Evolutionary conservation across 768 basidiomycete genomes (phyloP), one percentile per base, ranked within the genome.

Genomic region (Chalciporus sphaerocephalus): DNA sequence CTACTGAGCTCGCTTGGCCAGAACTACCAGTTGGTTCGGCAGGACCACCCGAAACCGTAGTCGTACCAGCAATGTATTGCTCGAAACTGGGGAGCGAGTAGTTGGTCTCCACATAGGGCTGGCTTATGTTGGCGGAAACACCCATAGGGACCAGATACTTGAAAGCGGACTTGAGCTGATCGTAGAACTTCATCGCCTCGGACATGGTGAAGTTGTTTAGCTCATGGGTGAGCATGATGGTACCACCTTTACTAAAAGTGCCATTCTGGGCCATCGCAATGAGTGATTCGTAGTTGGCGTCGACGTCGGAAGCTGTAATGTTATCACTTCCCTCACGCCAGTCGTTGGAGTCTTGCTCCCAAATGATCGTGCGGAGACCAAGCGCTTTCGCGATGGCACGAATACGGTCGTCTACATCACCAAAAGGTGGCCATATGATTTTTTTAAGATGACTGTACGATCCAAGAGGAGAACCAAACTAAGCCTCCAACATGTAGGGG

Each of bases 401-500:
- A 34, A 91, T 79, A 41, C 89, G 85, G 64, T 85, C 82, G 34
- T 92, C 89, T 16, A 84, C 68, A 47, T 85, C 82, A 37, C 82
- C 83, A 50, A 68, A 83, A 1, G 83, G 42, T 15, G 20, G 11
- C 8, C n/a, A 16, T 20, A 20, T n/a, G 45, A 18, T n/a, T n/a
- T n/a, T n/a, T n/a, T n/a, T n/a, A n/a, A n/a, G n/a, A n/a, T n/a
- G n/a, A n/a, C n/a, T n/a, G n/a, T n/a, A n/a, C n/a, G n/a, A n/a
- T 17, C 9, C 7, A 9, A 2, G 1, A 37, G 46, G 13, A 17
- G 5, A 27, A 13, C 2, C 7, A 9, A 5, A 66, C 71, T 37
- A 49, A 79, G 78, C 53, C 78, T 69, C 82, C 79, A 83, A 55
- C 75, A 81, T 1, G 72, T 81, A 1, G 79, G 78, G 0, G 81